Base-by-base conservation (phyloP, 257 asterid species). In the Fraxinus cuspidata region DNA sequence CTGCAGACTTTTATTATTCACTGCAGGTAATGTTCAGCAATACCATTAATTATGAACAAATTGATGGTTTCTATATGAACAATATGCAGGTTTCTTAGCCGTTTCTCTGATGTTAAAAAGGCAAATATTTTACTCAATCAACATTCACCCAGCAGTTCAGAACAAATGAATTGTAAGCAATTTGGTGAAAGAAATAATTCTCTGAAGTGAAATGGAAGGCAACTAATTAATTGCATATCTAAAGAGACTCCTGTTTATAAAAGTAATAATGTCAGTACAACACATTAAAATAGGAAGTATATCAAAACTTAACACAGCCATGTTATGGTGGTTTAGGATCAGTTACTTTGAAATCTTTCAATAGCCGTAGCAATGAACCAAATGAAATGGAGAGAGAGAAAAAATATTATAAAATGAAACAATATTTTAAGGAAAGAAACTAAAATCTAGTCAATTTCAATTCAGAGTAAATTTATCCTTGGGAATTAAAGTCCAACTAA, bases 61-160 rank as follows among this genome's bases (percentile, higher is more conserved):
- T 44, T 23, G 35, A 72, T 7, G 6, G 27, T 23, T 42, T n/a
- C n/a, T 12, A 47, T 28, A 47, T 12, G 42, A 23, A 70, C 73
- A 25, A 65, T 75, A 12, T 40, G 60, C 63, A 18, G 19, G 18
- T 12, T 7, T 69, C 27, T 58, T 69, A 25, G 73, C 25, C 29
- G 5, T 44, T 69, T 19, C 65, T 34, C 42, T n/a, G 12, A 44
- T 10, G 29, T 27, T 3, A 60, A 42, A 60, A 34, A 6, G 47
- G 47, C 51, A 9, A 56, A 71, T 6, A 10, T 56, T 49, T 68
- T 5, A 72, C 27, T 25, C 4, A 91, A 82, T 87, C 99, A 25
- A 92, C 97, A 1, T 91, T 95, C 69, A 95, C 99, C 2, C 98
- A 92, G 51, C 78, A 97, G 71, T 95, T 92, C 87, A 90, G 97